Evolutionary conservation across 768 basidiomycete species (phyloP).

Genomic region (Lactarius vividus): DNA sequence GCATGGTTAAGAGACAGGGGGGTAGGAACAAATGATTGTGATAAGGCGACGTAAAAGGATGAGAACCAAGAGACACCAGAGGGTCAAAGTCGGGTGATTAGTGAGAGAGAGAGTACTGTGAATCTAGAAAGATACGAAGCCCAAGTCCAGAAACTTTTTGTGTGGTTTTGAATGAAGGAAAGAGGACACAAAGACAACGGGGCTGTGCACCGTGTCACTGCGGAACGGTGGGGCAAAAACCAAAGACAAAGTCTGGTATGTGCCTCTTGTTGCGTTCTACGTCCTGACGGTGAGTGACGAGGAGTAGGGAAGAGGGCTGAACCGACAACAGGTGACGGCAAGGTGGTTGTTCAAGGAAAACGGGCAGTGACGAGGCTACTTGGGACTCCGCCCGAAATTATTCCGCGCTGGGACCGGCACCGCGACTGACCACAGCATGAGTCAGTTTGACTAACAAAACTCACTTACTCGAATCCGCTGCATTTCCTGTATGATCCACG

Average conservation of each 20-base stretch:
- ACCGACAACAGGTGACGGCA: constrained; percentile 20
- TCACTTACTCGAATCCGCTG: not conserved
- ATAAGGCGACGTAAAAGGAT: not conserved
- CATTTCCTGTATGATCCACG: not conserved
- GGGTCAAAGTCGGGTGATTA: constrained; percentile 3
- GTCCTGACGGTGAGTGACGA: constrained; percentile 7
- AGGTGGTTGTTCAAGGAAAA: constrained; percentile 28
- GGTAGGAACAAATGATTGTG: constrained; percentile 7
- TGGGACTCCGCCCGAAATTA: constrained; percentile 27
- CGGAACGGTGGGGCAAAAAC: constrained; percentile 1
- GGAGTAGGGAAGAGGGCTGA: not conserved
- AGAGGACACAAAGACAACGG: constrained; percentile 9
- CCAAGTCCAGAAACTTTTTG: constrained; percentile 17
- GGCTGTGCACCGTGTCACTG: constrained; percentile 8
- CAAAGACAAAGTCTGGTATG: not conserved
- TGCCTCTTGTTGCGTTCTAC: constrained; percentile 16
- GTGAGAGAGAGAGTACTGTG: not conserved
- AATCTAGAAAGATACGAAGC: constrained; percentile 13
- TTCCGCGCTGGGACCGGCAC: constrained; percentile 3
- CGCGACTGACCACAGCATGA: constrained; percentile 1
- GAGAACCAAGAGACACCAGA: constrained; percentile 2
- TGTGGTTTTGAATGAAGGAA: constrained; percentile 17
- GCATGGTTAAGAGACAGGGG: constrained; percentile 45
- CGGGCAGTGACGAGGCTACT: constrained; percentile 10
- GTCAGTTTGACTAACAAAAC: constrained; percentile 1